Conservation (phyloP, 768 basidiomycete species). For the Mycena haematopus region DNA sequence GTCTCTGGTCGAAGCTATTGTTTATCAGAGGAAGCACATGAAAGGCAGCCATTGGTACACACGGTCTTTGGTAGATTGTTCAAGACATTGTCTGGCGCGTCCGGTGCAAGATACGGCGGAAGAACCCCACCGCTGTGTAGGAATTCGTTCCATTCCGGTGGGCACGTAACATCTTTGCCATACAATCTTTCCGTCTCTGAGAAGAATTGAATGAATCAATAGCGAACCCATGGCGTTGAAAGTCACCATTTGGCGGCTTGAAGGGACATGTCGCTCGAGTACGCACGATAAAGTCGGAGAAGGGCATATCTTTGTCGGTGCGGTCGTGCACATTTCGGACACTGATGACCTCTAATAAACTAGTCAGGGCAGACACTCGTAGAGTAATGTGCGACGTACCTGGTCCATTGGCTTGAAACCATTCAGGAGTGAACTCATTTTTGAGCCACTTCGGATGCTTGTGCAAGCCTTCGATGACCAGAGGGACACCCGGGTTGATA, state of each 20-base stretch:
- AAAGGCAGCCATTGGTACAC: constrained; percentile 30
- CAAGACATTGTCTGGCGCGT: constrained; percentile 62
- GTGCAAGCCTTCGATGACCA: constrained; percentile 71
- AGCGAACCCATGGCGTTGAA: constrained; percentile 1
- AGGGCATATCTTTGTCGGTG: constrained; percentile 55
- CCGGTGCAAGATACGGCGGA: constrained; percentile 59
- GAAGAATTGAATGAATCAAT: constrained; percentile 10
- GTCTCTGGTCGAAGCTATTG: constrained; percentile 71
- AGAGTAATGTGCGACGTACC: constrained; percentile 29
- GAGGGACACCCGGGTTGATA: constrained; percentile 51
- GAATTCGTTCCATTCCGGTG: constrained; percentile 69
- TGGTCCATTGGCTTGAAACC: constrained; percentile 49
- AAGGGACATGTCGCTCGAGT: constrained; percentile 45
- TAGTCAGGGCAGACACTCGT: not conserved
- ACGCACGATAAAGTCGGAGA: constrained; percentile 59
- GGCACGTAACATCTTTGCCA: constrained; percentile 81
- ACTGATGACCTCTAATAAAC: constrained; percentile 51
- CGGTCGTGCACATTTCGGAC: constrained; percentile 71
- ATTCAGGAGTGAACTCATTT: constrained; percentile 60
- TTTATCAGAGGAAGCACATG: not conserved
- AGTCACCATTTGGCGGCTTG: constrained; percentile 47
- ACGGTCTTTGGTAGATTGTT: constrained; percentile 61
- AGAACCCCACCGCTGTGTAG: constrained; percentile 52
- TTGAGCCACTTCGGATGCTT: constrained; percentile 60
- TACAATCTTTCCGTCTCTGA: constrained; percentile 70